Conservation (phyloP, 78 protist species). For the Fonticula alba region DNA sequence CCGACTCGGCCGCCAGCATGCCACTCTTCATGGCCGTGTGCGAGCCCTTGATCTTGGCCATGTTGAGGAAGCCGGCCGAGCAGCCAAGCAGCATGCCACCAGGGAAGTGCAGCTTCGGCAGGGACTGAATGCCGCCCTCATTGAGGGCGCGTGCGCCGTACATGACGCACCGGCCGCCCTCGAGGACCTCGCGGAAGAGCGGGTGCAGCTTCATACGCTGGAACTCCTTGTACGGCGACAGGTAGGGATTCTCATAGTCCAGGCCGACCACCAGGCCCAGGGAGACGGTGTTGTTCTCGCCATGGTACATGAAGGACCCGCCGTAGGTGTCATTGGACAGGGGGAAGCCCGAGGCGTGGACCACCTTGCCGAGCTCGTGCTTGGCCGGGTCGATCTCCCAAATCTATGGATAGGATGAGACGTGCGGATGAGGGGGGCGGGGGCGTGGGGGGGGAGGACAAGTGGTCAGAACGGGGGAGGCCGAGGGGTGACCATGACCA, state of each 20-base stretch:
- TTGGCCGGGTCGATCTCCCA: constrained; percentile 70
- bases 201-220: constrained; percentile 69
- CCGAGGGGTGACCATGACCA: no score
- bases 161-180: constrained; percentile 55
- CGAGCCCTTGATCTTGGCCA: constrained; percentile 80
- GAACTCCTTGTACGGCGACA: constrained; percentile 71
- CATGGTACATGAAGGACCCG: constrained; percentile 86
- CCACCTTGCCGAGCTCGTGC: constrained; percentile 37
- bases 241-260: constrained; percentile 78
- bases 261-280: constrained; percentile 80
- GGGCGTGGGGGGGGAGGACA: no score
- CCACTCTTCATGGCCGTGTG: constrained; percentile 91
- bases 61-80: constrained; percentile 85
- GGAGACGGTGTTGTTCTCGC: constrained; percentile 34
- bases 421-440: no score
- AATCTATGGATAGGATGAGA: constrained; percentile 10
- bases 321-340: constrained; percentile 50
- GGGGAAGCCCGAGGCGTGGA: constrained; percentile 90
- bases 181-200: constrained; percentile 21
- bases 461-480: no score
- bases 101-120: constrained; percentile 63
- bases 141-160: constrained; percentile 90
- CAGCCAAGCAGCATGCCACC: constrained; percentile 69
- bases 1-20: constrained; percentile 67
- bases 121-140: constrained; percentile 78